Evolutionary conservation across 2,329 filamentous ascomycete genomes (phyloP).

Genomic region (Paecilomyces niveus): DNA sequence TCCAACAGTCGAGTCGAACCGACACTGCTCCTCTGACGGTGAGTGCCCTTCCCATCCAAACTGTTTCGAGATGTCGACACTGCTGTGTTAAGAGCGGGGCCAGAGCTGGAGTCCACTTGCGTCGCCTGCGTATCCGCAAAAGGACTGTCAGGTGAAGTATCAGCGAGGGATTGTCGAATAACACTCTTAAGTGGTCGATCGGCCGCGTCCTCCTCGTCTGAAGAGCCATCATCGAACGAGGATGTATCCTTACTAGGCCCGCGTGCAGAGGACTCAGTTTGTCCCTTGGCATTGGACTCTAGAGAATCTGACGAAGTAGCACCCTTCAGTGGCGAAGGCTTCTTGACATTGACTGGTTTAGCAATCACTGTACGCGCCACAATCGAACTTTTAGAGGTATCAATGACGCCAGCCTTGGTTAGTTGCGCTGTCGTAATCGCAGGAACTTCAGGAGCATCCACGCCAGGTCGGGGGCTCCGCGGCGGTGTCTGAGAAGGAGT

Average conservation of each 20-base stretch:
- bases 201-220: constrained; percentile 19
- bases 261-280: constrained; percentile 9
- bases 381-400: constrained; percentile 32
- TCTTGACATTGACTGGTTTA: constrained; percentile 39
- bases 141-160: background rate
- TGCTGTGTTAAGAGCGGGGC: background rate
- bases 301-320: constrained; percentile 20
- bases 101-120: background rate
- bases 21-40: background rate
- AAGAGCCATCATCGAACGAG: constrained; percentile 26
- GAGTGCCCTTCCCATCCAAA: background rate
- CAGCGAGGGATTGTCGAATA: background rate
- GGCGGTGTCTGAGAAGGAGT: constrained; percentile 40
- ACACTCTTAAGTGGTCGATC: background rate
- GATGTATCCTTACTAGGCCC: constrained; percentile 18
- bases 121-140: background rate
- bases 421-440: constrained; percentile 51
- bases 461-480: constrained; percentile 28
- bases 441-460: constrained; percentile 62
- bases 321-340: constrained; percentile 23
- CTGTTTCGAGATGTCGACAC: background rate
- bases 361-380: constrained; percentile 38
- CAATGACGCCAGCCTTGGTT: constrained; percentile 28
- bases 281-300: constrained; percentile 9
- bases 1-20: background rate